Evolutionary conservation across 139 green algal species (phyloP).

Genomic region (Raphidocelis subcapitata): DNA sequence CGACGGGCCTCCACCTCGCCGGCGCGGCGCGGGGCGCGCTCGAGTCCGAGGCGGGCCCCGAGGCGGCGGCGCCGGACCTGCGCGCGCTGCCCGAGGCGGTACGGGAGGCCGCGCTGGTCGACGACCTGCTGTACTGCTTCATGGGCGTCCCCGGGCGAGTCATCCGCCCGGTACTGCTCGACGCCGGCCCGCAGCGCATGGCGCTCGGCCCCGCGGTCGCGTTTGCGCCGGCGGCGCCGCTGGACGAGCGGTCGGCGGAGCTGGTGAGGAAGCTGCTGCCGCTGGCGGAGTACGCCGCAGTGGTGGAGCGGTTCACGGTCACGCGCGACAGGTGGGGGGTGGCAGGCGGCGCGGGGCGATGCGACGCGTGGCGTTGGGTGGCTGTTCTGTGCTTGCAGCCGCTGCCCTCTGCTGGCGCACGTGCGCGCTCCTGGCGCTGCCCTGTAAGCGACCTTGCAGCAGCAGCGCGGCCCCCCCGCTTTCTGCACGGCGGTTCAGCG

Average conservation of each 20-base stretch:
- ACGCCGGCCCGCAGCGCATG: background rate
- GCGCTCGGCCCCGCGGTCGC: constrained; percentile 26
- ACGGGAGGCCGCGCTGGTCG: constrained; percentile 57
- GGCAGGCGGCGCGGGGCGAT: constrained; percentile 12
- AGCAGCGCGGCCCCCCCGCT: too few relatives aligned
- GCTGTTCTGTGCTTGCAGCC: background rate
- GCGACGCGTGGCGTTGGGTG: background rate
- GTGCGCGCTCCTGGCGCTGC: too few relatives aligned
- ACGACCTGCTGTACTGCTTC: constrained; percentile 85
- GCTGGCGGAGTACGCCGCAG: constrained; percentile 69
- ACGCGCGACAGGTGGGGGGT: constrained; percentile 40
- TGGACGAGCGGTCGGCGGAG: constrained; percentile 63
- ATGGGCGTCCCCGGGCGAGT: constrained; percentile 67
- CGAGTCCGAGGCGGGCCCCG: background rate
- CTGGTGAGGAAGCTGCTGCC: constrained; percentile 78
- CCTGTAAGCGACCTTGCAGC: too few relatives aligned
- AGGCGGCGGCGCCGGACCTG: constrained; percentile 1
- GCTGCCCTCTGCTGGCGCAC: too few relatives aligned
- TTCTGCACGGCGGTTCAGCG: too few relatives aligned
- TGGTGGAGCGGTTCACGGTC: constrained; percentile 81
- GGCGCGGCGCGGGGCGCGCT: background rate
- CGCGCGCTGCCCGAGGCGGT: constrained; percentile 1
- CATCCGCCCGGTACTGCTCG: constrained; percentile 40
- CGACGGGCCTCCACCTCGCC: constrained; percentile 10
- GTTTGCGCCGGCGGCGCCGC: constrained; percentile 44